phyloP scores from a whole-genome alignment of 140 eudicot species.

The Flaveria floridana region DNA sequence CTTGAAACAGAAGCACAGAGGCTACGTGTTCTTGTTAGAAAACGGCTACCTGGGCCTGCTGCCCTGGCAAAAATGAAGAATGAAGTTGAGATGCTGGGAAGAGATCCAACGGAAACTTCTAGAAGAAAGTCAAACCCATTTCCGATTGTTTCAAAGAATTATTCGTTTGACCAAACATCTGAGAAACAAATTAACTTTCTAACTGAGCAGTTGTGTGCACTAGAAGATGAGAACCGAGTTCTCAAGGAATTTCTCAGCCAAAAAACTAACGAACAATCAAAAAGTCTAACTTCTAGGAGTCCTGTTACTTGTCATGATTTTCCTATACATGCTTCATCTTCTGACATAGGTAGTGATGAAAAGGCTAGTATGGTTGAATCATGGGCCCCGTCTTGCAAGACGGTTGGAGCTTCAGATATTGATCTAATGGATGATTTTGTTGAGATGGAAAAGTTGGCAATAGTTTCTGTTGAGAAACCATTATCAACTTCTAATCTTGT shows the following conservation, averaged over 20 bases:
- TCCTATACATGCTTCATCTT: conserved; percentile 40
- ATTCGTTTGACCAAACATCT: conserved; percentile 37
- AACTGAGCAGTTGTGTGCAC: conserved; percentile 46
- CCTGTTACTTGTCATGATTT: conserved; percentile 35
- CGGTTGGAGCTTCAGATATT: conserved; percentile 64
- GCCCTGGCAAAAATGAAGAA: conserved; percentile 75
- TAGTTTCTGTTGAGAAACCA: conserved; percentile 50
- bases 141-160: conserved; percentile 40
- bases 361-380: conserved; percentile 68
- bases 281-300: conserved; percentile 30
- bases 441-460: conserved; percentile 94
- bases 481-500: conserved; percentile 37
- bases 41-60: conserved; percentile 87
- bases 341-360: conserved; percentile 81
- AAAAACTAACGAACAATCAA: conserved; percentile 39
- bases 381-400: conserved; percentile 48
- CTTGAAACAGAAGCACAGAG: conserved; percentile 84
- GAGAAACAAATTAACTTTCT: conserved; percentile 47
- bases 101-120: conserved; percentile 43
- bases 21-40: conserved; percentile 69
- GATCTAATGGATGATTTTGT: conserved; percentile 89
- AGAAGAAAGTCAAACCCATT: conserved; percentile 56
- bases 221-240: conserved; percentile 76
- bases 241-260: conserved; percentile 53
- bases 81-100: conserved; percentile 72